A percentile compares a stretch with the other conserved stretches of the same genome.
Evolutionary conservation across 768 basidiomycete species (phyloP).

Genomic region (Chiua virens): DNA sequence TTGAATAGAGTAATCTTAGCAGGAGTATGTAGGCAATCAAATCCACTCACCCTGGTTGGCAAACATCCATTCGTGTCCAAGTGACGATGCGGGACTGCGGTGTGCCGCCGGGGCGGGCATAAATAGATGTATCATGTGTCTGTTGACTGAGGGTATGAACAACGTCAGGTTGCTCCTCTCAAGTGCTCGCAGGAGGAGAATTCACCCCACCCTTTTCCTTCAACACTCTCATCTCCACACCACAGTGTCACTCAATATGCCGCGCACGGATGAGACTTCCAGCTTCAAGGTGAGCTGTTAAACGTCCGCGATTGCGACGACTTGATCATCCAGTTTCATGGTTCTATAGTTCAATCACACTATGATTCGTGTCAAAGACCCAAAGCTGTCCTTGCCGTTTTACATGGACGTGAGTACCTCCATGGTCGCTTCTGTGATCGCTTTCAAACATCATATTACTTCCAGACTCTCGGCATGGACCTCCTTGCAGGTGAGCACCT

Average conservation of each 20-base stretch:
- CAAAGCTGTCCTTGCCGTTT: slow-evolving; percentile 76
- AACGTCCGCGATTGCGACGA: background rate
- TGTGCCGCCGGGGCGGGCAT: slow-evolving; percentile 4
- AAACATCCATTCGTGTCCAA: background rate
- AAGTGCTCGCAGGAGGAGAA: slow-evolving; percentile 2
- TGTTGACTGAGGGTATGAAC: slow-evolving; percentile 7
- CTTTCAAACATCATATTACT: background rate
- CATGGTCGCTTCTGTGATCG: background rate
- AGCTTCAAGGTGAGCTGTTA: slow-evolving; percentile 51
- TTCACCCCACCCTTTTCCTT: background rate
- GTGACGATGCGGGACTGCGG: background rate
- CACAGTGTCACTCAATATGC: slow-evolving; percentile 43
- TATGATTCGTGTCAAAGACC: slow-evolving; percentile 88
- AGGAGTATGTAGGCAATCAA: background rate
- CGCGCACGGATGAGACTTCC: slow-evolving; percentile 62
- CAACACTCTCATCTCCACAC: slow-evolving; percentile 5
- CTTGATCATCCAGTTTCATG: background rate
- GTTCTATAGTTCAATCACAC: slow-evolving; percentile 73
- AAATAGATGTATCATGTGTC: slow-evolving; percentile 11
- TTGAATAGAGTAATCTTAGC: background rate
- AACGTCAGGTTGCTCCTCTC: slow-evolving; percentile 1
- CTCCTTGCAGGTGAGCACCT: slow-evolving; percentile 51
- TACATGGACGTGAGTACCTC: slow-evolving; percentile 61
- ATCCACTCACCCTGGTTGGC: background rate
- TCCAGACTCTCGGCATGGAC: slow-evolving; percentile 72